A percentile compares a stretch with the other conserved stretches of the same genome.
phyloP scores from a whole-genome alignment of 768 basidiomycete genomes.

The Lentinula edodes region DNA sequence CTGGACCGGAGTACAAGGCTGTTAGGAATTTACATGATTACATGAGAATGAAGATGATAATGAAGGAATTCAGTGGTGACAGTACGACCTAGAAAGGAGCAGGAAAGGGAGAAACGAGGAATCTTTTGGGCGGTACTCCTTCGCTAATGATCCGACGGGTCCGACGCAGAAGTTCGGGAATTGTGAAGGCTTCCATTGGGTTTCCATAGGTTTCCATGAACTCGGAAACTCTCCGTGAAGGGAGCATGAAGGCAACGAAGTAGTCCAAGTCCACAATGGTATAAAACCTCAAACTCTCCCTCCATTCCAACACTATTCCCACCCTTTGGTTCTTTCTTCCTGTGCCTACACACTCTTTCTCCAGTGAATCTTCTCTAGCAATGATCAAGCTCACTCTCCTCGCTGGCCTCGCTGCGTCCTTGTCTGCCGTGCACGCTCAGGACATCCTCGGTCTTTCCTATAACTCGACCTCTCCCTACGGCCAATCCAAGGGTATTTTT shows the following conservation, averaged over 20 bases:
- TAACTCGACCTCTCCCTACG: constrained; percentile 2
- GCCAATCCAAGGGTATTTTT: neutral
- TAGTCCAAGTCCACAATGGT: neutral
- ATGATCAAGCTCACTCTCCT: neutral
- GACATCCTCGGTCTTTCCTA: neutral
- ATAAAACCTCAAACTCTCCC: neutral
- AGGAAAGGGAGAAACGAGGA: no score
- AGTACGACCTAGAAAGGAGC: no score
- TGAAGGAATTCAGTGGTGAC: no score
- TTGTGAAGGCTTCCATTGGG: no score
- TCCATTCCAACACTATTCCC: neutral
- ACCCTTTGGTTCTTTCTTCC: neutral
- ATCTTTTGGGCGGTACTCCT: no score
- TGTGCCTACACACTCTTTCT: neutral
- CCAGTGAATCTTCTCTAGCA: neutral
- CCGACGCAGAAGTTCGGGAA: no score
- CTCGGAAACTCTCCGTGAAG: neutral
- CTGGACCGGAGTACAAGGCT: no score
- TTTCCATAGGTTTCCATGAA: no score
- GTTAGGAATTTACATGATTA: no score
- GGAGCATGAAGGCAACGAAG: no score
- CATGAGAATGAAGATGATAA: no score
- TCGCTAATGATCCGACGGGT: no score
- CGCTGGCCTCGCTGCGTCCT: neutral
- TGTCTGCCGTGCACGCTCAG: neutral